Conservation (phyloP, 2,329 filamentous ascomycete species). For the Lachnellula hyalina region DNA sequence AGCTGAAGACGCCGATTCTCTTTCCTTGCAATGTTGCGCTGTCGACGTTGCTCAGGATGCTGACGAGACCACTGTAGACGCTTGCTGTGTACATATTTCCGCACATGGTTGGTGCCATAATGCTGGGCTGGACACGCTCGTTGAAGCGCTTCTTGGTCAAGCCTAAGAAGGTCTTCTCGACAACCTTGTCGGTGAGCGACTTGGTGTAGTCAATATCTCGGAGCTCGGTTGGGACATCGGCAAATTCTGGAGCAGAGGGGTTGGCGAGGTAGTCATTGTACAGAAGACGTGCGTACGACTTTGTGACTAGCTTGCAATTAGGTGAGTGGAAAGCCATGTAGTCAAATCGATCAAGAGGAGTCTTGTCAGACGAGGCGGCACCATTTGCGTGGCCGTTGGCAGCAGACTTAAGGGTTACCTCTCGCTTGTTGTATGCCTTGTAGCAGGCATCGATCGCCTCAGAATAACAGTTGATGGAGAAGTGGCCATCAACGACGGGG, state of each 20-base stretch:
- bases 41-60: constrained; percentile 47
- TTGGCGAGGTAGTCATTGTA: constrained; percentile 81
- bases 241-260: constrained; percentile 61
- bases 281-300: constrained; percentile 76
- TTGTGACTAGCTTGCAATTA: constrained; percentile 81
- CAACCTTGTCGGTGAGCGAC: constrained; percentile 72
- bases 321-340: constrained; percentile 79
- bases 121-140: constrained; percentile 68
- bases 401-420: constrained; percentile 50
- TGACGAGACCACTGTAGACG: constrained; percentile 51
- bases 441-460: constrained; percentile 77
- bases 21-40: constrained; percentile 53
- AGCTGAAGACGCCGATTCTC: constrained; percentile 54
- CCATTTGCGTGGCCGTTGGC: not conserved
- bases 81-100: constrained; percentile 60
- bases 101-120: constrained; percentile 73
- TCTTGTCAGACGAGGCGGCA: constrained; percentile 43
- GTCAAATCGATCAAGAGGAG: constrained; percentile 73
- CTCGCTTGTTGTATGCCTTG: constrained; percentile 72
- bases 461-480: constrained; percentile 76
- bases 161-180: constrained; percentile 83
- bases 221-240: constrained; percentile 70
- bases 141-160: constrained; percentile 80
- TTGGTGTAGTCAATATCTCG: constrained; percentile 74
- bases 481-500: constrained; percentile 79